Base-by-base conservation (phyloP, 345 rosid genomes). In the Lepidium didymum region DNA sequence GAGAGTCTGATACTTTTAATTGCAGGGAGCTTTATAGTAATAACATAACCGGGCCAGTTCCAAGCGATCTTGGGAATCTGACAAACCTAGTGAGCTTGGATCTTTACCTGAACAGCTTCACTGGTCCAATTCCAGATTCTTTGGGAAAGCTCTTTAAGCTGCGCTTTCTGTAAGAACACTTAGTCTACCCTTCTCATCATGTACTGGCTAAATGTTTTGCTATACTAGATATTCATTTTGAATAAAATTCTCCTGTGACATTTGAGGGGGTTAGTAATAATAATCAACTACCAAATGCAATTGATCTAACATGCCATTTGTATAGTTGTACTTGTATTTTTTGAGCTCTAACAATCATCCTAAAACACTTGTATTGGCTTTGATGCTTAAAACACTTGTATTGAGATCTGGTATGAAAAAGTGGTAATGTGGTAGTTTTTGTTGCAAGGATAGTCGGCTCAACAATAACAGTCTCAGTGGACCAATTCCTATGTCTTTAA, bases 11-110 rank as follows among this genome's bases (percentile, higher is more conserved):
- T 42, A 4, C 31, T 34, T 11, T 70, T 62, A 14, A 62, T 21
- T 25, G 68, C 96, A 92, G 98, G 91, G 98, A 93, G 36, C 94
- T 93, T 52, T 93, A 93, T 74, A 85, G 98, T 75, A 93, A 93
- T 64, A 93, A 88, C 77, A 82, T 93, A 64, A 88, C 83, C 14
- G 98, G 98, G 62, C 85, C 89, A 1, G 75, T 93, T 70, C 98
- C 98, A 43, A 85, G 84, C 47, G 92, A 92, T 79, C 91, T 90
- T 76, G 98, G 98, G 67, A 90, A 90, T 75, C 78, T 93, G 77
- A 90, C 94, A 64, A 88, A 71, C 85, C 81, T 90, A 82, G 97
- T 93, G 73, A 93, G 98, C 88, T 81, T 93, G 92, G 98, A 93
- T 86, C 97, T 93, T 57, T 93, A 93, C 83, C 69, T 90, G 75